Conservation (phyloP, 176 grass and related monocot species). For the Zea mays region Zm-B73-REFERENCE-NAM-5.0 NC_050097.1:234816001-234816500, state of each 20-base stretch:
- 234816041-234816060: conserved; percentile 77
- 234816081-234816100: conserved; percentile 86
- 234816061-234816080: conserved; percentile 91
- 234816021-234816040: conserved; percentile 58
- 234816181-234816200: conserved; percentile 46
- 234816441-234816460: conserved; percentile 31
- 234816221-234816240: conserved; percentile 55
- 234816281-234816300: conserved; percentile 58
- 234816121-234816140: conserved; percentile 69
- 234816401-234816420: conserved; percentile 49
- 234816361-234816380: conserved; percentile 53
- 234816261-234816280: conserved; percentile 63
- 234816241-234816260: conserved; percentile 62
- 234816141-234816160: conserved; percentile 57
- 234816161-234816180: conserved; percentile 57
- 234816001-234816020: conserved; percentile 89
- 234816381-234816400: conserved; percentile 56
- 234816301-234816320: conserved; percentile 66
- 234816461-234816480: conserved; percentile 44
- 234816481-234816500: conserved; percentile 72
- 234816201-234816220: conserved; percentile 39
- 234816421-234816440: conserved; percentile 54
- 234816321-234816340: conserved; percentile 63
- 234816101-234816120: conserved; percentile 74
- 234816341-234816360: conserved; percentile 47